These are phyloP conservation scores for Haberlea rhodopensis DNA, from an alignment of 257 asterid genomes.

Conservation along the genomic window DNA sequence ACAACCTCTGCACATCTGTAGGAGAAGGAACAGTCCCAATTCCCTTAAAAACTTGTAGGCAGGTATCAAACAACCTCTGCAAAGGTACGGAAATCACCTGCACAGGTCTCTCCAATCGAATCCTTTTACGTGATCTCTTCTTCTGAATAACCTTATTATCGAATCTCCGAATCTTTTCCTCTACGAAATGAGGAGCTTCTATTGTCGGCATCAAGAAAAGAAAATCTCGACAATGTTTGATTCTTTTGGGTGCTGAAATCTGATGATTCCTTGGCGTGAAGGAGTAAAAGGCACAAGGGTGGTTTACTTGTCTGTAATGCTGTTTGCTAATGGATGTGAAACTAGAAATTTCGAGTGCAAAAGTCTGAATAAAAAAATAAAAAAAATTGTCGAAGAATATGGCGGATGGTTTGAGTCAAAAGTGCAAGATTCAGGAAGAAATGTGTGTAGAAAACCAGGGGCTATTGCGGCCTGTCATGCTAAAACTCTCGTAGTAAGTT, in stretches of 20 bases:
- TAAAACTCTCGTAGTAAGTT: neutral
- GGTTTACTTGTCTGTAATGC: neutral
- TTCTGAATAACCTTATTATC: conserved; percentile 41
- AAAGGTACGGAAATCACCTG: conserved; percentile 32
- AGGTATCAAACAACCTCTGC: conserved; percentile 50
- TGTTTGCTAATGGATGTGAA: conserved; percentile 13
- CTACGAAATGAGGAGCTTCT: conserved; percentile 37
- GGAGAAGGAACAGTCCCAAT: conserved; percentile 51
- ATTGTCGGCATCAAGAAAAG: conserved; percentile 26
- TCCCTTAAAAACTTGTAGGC: conserved; percentile 55
- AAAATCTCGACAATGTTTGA: neutral
- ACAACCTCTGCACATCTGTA: conserved; percentile 40
- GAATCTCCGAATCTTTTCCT: conserved; percentile 21
- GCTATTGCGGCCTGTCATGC: neutral
- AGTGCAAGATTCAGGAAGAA: neutral
- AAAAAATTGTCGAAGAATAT: neutral
- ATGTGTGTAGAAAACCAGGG: neutral
- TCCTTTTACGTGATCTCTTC: conserved; percentile 37
- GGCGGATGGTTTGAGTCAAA: neutral
- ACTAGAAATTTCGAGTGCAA: neutral
- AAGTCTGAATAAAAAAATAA: no score
- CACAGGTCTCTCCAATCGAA: conserved; percentile 28
- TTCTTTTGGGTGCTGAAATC: neutral
- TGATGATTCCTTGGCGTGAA: neutral
- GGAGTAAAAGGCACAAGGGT: neutral